A percentile compares a stretch with the other conserved stretches of the same genome.
phyloP scores from a whole-genome alignment of 495 filamentous ascomycete genomes.

The Cudoniella acicularis region DNA sequence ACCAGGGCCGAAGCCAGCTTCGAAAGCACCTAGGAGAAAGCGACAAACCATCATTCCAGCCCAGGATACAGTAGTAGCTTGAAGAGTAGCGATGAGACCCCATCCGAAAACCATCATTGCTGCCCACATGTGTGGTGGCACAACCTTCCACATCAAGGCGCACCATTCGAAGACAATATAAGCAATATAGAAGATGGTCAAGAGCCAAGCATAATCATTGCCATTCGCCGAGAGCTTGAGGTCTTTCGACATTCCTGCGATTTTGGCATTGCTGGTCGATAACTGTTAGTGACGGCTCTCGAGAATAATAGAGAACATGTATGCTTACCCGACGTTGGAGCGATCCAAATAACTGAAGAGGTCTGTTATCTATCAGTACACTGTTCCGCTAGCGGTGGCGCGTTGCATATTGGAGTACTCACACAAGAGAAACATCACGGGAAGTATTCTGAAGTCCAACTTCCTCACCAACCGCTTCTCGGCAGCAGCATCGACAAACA shows the following conservation, averaged over 20 bases:
- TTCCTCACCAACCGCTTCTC: not conserved
- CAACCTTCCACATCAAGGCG: slow-evolving; percentile 67
- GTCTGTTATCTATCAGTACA: slow-evolving; percentile 35
- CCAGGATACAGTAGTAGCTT: slow-evolving; percentile 59
- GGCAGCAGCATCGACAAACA: not conserved
- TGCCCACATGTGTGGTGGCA: slow-evolving; percentile 40
- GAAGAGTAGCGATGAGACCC: slow-evolving; percentile 55
- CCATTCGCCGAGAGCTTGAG: slow-evolving; percentile 36
- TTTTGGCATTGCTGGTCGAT: slow-evolving; percentile 61
- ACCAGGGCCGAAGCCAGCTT: slow-evolving; percentile 65
- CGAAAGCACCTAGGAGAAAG: slow-evolving; percentile 60
- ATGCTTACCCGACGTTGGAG: slow-evolving; percentile 44
- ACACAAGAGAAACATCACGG: not conserved
- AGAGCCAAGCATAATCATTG: slow-evolving; percentile 57
- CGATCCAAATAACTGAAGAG: slow-evolving; percentile 63
- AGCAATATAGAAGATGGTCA: slow-evolving; percentile 74
- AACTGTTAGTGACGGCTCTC: not conserved
- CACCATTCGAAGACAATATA: slow-evolving; percentile 66
- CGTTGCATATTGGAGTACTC: not conserved
- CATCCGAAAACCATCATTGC: slow-evolving; percentile 25
- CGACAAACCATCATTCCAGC: slow-evolving; percentile 59
- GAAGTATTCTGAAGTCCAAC: not conserved
- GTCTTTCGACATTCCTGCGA: slow-evolving; percentile 39
- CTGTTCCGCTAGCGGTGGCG: not conserved
- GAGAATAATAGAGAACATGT: not conserved